Base-by-base conservation (phyloP, 163 green algal genomes). In the Volvox carteri region DNA sequence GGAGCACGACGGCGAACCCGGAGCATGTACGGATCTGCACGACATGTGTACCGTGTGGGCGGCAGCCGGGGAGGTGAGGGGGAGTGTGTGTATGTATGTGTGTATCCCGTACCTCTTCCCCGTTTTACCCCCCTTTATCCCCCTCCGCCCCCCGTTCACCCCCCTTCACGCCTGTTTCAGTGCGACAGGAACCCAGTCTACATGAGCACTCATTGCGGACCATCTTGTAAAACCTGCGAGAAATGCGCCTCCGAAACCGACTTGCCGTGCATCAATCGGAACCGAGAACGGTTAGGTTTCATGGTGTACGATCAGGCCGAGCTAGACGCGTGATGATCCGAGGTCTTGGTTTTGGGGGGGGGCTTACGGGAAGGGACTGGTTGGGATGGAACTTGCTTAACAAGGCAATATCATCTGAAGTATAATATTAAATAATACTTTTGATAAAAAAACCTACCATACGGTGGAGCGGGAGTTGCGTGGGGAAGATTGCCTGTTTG, bases 261-360 rank as follows among this genome's bases (percentile, higher is more conserved):
- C 84, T 0, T 76, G 28, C 41, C 50, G 0, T 89, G 84, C 84
- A 89, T 89, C 70, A 89, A 89, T 54, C 84, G 84, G 16, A 89
- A 89, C 72, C 70, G 84, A 11, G 54, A 78, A n/a, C 50, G 52
- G 37, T 42, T 89, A 54, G 84, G 84, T 0, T 89, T 89, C 72
- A 68, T 89, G 70, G 52, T 89, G 70, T 89, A 89, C 72, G 72
- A 89, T 41, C 4, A 76, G 28, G n/a, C 35, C 2, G 84, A 89
- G 84, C 72, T 89, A 39, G 72, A 83, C 30, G 70, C 44, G 16
- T 89, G 65, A 75, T 28, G 67, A 11, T n/a, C n/a, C n/a, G n/a
- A n/a, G n/a, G n/a, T n/a, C n/a, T n/a, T n/a, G n/a, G n/a, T n/a
- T n/a, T n/a, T n/a, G n/a, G n/a, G n/a, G n/a, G n/a, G n/a, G n/a